Percentiles rank a stretch among this genome's conserved stretches.
Conservation (phyloP, 2,329 filamentous ascomycete species). For the Fusarium vanettenii region DNA sequence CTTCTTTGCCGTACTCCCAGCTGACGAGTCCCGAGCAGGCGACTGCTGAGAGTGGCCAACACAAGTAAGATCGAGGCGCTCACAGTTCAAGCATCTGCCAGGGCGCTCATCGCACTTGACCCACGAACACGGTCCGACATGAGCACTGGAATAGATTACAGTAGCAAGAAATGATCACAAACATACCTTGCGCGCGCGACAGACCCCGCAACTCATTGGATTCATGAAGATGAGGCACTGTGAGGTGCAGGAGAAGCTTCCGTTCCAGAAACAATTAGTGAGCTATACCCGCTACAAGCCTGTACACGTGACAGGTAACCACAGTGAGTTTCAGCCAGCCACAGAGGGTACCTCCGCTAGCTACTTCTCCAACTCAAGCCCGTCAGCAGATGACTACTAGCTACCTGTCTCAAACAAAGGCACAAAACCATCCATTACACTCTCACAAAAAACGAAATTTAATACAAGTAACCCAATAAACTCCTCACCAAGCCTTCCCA, state of each 20-base stretch:
- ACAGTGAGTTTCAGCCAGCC: too few species aligned
- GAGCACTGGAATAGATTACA: neutral
- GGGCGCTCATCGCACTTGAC: neutral
- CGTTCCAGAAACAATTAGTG: neutral
- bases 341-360: too few species aligned
- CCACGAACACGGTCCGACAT: neutral
- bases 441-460: neutral
- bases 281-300: neutral
- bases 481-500: conserved; percentile 15
- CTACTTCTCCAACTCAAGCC: too few species aligned
- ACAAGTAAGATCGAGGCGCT: neutral
- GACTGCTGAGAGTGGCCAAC: neutral
- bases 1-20: neutral
- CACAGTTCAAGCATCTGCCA: neutral
- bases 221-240: neutral
- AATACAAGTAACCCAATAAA: neutral
- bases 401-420: neutral
- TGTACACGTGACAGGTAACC: neutral
- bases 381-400: neutral
- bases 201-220: neutral
- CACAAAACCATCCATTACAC: neutral
- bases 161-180: neutral
- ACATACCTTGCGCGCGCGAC: neutral
- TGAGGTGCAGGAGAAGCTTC: neutral
- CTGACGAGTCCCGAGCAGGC: neutral